These are phyloP conservation scores for Quercus parvula DNA, from an alignment of 306 rosid species.

Conservation along the genomic window DNA sequence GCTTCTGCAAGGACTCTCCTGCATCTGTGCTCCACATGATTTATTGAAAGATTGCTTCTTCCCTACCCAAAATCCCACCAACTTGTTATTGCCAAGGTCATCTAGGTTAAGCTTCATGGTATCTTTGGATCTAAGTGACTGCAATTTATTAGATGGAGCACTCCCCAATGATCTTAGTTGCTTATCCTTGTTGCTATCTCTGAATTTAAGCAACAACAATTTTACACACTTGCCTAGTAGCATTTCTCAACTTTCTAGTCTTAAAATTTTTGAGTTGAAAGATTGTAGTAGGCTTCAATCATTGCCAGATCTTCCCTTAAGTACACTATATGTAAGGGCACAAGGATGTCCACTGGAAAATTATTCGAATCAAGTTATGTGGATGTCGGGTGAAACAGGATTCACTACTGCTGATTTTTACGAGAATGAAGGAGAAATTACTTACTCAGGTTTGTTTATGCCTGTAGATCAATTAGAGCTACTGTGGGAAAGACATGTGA, in stretches of 20 bases:
- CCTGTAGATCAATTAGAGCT: neutral
- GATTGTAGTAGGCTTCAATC: neutral
- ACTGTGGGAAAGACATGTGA: neutral
- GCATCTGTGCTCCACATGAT: neutral
- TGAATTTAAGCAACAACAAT: slow-evolving; percentile 18
- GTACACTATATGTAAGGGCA: neutral
- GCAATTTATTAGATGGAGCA: slow-evolving; percentile 1
- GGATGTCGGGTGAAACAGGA: neutral
- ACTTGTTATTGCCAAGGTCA: neutral
- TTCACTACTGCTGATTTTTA: neutral
- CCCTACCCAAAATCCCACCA: neutral
- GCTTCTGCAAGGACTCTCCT: neutral
- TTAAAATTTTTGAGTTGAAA: neutral
- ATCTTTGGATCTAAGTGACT: slow-evolving; percentile 11
- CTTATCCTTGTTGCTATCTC: slow-evolving; percentile 10
- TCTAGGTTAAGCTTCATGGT: neutral
- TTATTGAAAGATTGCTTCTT: neutral
- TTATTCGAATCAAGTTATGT: neutral
- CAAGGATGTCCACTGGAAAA: neutral
- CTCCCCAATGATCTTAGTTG: neutral
- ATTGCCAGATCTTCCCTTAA: neutral
- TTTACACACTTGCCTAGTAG: neutral
- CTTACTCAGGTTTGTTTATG: too few relatives aligned
- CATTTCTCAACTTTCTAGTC: slow-evolving; percentile 16
- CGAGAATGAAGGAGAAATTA: too few relatives aligned